Conservation (phyloP, 345 rosid species). For the Brassica rapa region DNA sequence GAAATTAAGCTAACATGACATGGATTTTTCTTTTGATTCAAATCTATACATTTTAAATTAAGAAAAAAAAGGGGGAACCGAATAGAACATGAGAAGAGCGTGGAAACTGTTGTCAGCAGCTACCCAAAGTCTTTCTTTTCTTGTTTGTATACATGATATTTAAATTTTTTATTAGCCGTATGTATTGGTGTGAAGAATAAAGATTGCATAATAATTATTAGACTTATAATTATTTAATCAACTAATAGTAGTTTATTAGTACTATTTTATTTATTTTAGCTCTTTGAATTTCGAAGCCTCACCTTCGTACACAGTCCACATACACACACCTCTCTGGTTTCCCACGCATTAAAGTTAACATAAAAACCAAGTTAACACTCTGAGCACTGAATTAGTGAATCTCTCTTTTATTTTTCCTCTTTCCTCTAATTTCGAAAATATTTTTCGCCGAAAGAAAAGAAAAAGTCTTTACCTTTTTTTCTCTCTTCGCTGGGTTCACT, state of each 20-base stretch:
- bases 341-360: slow-evolving; percentile 35
- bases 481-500: slow-evolving; percentile 26
- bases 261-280: background rate
- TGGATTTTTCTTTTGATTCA: slow-evolving; percentile 9
- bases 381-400: background rate
- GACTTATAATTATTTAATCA: background rate
- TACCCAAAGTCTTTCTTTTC: slow-evolving; percentile 14
- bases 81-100: slow-evolving; percentile 28
- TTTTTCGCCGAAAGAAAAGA: slow-evolving; percentile 38
- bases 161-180: background rate
- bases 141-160: background rate
- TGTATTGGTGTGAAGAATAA: background rate
- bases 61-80: background rate
- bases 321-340: slow-evolving; percentile 36
- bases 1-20: background rate
- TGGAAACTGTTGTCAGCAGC: slow-evolving; percentile 16
- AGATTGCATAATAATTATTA: too few species aligned
- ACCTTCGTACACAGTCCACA: slow-evolving; percentile 8
- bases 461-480: slow-evolving; percentile 3
- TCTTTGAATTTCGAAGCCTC: slow-evolving; percentile 35
- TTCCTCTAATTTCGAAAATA: slow-evolving; percentile 17
- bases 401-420: background rate
- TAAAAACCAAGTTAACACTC: slow-evolving; percentile 18
- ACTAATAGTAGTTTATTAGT: background rate
- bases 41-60: background rate